Evolutionary conservation across 768 basidiomycete genomes (phyloP), one percentile per base, ranked within the genome.

Genomic region (Mycena chlorophos): DNA sequence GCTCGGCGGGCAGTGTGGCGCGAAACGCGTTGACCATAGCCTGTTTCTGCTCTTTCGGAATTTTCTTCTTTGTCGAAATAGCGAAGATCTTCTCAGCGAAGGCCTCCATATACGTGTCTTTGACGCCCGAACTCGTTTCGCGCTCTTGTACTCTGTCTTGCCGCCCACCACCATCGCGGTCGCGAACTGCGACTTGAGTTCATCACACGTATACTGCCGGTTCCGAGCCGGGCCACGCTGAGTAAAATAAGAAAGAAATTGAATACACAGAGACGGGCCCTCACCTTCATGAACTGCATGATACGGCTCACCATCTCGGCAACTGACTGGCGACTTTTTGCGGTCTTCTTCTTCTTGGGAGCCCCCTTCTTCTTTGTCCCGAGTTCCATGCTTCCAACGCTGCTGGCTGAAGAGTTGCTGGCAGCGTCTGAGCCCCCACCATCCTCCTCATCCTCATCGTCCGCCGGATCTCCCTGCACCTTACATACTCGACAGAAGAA

Each of bases 401-500:
- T 43, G 26, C 5, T 29, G 14, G 22, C 29, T 10, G n/a, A 12
- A 25, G 13, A 22, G 26, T 26, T 22, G 2, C 37, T 34, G 16
- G 45, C 53, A 40, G 23, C 27, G 30, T 46, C 48, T 19, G n/a
- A n/a, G n/a, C n/a, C n/a, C n/a, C n/a, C n/a, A n/a, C 38, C 53
- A 1, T 19, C 17, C 0, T 34, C 30, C 19, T 54, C 49, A 51
- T 61, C 51, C 26, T 45, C 37, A 12, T 56, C 54, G n/a, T 40
- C 19, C 23, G 57, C 54, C 34, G 60, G 57, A 20, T 40, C 43
- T 3, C 70, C 71, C 51, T 70, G 60, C 0, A 73, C 76, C 56
- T 62, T 58, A 54, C 79, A 81, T 0, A 56, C 58, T 2, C 72
- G 68, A 54, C 79, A 81, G 58, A 78, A 77, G 26, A 64, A 65